Evolutionary conservation across 2,329 filamentous ascomycete genomes (phyloP).

Genomic region (Myriosclerotinia duriaeana): DNA sequence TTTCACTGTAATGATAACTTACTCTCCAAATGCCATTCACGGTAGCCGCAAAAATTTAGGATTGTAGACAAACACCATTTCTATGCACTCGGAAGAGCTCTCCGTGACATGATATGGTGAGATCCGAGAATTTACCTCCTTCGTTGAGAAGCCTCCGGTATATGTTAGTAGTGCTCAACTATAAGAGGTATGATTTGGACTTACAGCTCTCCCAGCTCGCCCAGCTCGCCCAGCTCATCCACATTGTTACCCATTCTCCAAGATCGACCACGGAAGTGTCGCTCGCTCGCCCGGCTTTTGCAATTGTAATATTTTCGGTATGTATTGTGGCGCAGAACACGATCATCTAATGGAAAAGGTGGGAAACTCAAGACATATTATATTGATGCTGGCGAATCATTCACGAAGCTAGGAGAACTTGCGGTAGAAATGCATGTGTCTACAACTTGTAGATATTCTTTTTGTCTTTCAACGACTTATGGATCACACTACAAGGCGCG

Average conservation of each 20-base stretch:
- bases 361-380: not conserved
- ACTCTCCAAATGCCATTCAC: not conserved
- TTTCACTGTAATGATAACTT: not conserved
- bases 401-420: not conserved
- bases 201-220: no score
- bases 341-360: not conserved
- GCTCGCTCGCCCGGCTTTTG: not conserved
- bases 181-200: not conserved
- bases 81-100: constrained; percentile 28
- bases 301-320: not conserved
- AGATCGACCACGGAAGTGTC: not conserved
- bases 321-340: not conserved
- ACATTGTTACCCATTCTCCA: not conserved
- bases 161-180: not conserved
- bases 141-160: not conserved
- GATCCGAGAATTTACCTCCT: constrained; percentile 25
- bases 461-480: not conserved
- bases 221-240: not conserved
- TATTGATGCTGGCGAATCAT: not conserved
- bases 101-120: constrained; percentile 27
- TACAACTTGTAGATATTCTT: not conserved
- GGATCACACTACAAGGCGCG: not conserved
- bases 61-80: constrained; percentile 28
- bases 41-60: constrained; percentile 25
- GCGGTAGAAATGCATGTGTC: not conserved